Conservation (phyloP, 2,329 filamentous ascomycete genomes). For the Hypocrella siamensis region DNA sequence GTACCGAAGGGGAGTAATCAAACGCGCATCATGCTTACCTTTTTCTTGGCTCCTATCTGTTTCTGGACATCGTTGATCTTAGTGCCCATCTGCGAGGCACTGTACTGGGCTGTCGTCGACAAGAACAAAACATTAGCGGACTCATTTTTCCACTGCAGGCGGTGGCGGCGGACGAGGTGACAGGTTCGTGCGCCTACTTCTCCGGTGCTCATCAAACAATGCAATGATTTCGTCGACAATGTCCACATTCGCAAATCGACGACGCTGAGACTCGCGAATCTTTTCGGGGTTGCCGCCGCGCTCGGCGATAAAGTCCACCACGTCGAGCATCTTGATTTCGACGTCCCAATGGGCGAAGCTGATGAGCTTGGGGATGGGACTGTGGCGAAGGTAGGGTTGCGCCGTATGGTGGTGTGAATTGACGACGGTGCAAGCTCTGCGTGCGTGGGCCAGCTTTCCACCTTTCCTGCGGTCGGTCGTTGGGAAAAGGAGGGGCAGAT, state of each 20-base stretch:
- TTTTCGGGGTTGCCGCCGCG: conserved; percentile 82
- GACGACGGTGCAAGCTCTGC: too few species aligned
- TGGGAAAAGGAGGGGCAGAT: too few species aligned
- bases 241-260: conserved; percentile 64
- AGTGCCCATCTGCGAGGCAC: conserved; percentile 62
- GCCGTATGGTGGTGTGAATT: too few species aligned
- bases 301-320: conserved; percentile 67
- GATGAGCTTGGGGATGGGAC: too few species aligned
- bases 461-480: too few species aligned
- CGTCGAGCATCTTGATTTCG: conserved; percentile 49
- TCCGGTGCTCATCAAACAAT: conserved; percentile 72
- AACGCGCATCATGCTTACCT: conserved; percentile 30
- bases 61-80: conserved; percentile 84
- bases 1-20: too few species aligned
- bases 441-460: too few species aligned
- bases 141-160: too few species aligned
- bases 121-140: too few species aligned
- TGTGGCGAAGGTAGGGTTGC: too few species aligned
- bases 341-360: background rate
- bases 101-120: conserved; percentile 41
- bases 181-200: conserved; percentile 31
- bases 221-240: conserved; percentile 82
- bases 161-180: background rate
- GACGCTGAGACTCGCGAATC: conserved; percentile 82
- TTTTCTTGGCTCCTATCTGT: conserved; percentile 82